Evolutionary conservation across 2,329 filamentous ascomycete species (phyloP).

Genomic region (Paecilomyces sp.): DNA sequence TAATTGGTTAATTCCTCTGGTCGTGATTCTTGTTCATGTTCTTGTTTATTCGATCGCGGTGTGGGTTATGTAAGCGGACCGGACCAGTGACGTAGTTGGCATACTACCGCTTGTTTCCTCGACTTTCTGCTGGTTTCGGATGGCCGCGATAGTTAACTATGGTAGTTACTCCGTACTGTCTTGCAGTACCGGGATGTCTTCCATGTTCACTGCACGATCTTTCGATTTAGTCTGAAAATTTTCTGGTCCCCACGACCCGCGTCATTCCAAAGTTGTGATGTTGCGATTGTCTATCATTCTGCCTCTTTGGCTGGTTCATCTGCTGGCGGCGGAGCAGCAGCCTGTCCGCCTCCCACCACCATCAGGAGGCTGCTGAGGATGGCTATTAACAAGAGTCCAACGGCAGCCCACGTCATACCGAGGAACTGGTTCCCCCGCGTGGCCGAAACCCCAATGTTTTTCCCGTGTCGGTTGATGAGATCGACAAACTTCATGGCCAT

Average conservation of each 20-base stretch:
- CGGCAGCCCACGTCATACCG: slow-evolving; percentile 53
- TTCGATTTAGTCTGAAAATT: background rate
- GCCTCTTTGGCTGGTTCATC: slow-evolving; percentile 4
- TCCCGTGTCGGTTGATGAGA: slow-evolving; percentile 48
- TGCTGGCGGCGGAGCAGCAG: slow-evolving; percentile 1
- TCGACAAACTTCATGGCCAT: slow-evolving; percentile 47
- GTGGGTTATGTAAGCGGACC: background rate
- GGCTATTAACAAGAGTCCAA: slow-evolving; percentile 25
- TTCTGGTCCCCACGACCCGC: background rate
- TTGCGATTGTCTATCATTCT: background rate
- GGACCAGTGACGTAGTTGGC: background rate
- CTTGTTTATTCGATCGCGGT: no score
- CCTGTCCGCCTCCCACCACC: slow-evolving; percentile 12
- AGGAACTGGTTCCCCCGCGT: slow-evolving; percentile 49
- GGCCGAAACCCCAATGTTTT: slow-evolving; percentile 43
- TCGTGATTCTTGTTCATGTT: background rate
- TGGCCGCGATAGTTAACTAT: background rate
- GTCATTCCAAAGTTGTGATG: background rate
- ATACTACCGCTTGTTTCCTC: background rate
- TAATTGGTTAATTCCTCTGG: background rate
- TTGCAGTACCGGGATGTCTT: no score
- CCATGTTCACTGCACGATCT: background rate
- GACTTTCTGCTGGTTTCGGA: background rate
- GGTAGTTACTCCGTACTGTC: no score
- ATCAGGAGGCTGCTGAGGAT: slow-evolving; percentile 22